Evolutionary conservation across 2,329 filamentous ascomycete genomes (phyloP).

Genomic region (Drechslerella dactyloides): DNA sequence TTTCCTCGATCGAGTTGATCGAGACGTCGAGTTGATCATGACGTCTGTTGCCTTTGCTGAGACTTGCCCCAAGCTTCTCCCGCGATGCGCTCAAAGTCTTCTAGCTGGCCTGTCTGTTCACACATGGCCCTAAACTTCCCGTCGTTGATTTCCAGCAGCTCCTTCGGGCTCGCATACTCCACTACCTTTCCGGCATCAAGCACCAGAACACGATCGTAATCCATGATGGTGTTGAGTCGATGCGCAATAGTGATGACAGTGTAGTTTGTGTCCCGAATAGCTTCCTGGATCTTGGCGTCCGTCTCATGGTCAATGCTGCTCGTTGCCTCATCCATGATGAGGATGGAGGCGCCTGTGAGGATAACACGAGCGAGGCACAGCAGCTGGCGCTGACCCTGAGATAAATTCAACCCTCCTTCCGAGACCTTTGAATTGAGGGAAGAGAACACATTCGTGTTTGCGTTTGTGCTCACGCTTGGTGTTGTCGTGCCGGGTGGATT

Average conservation of each 20-base stretch:
- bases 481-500: slow-evolving; percentile 53
- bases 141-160: slow-evolving; percentile 63
- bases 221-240: slow-evolving; percentile 75
- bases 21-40: no score
- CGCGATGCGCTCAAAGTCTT: slow-evolving; percentile 62
- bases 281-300: slow-evolving; percentile 74
- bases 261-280: slow-evolving; percentile 70
- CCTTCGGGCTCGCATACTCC: slow-evolving; percentile 70
- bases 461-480: slow-evolving; percentile 52
- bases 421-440: slow-evolving; percentile 69
- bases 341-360: slow-evolving; percentile 73
- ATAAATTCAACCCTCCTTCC: slow-evolving; percentile 75
- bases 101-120: slow-evolving; percentile 67
- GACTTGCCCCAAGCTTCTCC: slow-evolving; percentile 39
- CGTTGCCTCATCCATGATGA: slow-evolving; percentile 82
- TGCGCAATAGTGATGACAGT: slow-evolving; percentile 79
- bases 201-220: slow-evolving; percentile 77
- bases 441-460: slow-evolving; percentile 70
- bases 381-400: slow-evolving; percentile 77
- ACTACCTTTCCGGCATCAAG: slow-evolving; percentile 71
- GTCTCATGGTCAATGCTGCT: slow-evolving; percentile 79
- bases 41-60: neutral
- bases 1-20: no score
- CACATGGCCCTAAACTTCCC: slow-evolving; percentile 58
- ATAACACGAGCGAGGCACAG: slow-evolving; percentile 77